These are phyloP conservation scores for Pseudogymnoascus sp. DNA, from an alignment of 2,329 filamentous ascomycete species.

Conservation along the genomic window DNA sequence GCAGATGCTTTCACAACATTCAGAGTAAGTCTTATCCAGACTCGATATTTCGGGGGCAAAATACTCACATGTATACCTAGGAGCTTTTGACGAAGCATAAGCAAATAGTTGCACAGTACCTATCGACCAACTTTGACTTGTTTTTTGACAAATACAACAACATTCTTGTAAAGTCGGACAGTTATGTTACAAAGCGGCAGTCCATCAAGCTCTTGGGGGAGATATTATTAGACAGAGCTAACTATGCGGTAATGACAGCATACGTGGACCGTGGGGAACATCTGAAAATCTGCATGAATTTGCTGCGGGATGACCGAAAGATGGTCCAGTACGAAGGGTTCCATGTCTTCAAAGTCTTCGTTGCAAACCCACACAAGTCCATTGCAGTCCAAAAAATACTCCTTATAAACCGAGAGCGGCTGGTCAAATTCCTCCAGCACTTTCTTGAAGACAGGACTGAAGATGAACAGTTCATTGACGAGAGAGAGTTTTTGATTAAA, in stretches of 20 bases:
- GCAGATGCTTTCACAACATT: slow-evolving; percentile 98
- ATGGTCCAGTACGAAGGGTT: slow-evolving; percentile 99
- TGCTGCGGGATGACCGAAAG: slow-evolving; percentile 87
- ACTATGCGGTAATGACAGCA: slow-evolving; percentile 96
- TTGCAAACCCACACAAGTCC: slow-evolving; percentile 98
- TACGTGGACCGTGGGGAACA: slow-evolving; percentile 95
- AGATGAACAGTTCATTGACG: slow-evolving; percentile 97
- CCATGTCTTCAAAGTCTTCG: slow-evolving; percentile 99
- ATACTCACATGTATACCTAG: slow-evolving; percentile 36
- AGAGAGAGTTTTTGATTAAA: slow-evolving; percentile 93
- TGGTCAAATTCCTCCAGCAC: slow-evolving; percentile 79
- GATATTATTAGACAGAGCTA: slow-evolving; percentile 85
- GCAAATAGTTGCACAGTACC: slow-evolving; percentile 76
- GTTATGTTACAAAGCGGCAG: slow-evolving; percentile 95
- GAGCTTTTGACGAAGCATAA: slow-evolving; percentile 95
- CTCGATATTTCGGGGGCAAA: not conserved
- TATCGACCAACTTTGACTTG: slow-evolving; percentile 80
- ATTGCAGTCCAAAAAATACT: slow-evolving; percentile 89
- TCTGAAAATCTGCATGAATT: slow-evolving; percentile 96
- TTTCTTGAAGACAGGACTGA: slow-evolving; percentile 94
- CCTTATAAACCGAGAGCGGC: slow-evolving; percentile 88
- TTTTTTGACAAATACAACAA: slow-evolving; percentile 92
- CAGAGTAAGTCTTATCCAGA: slow-evolving; percentile 49
- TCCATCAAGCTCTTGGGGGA: slow-evolving; percentile 96
- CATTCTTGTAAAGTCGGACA: slow-evolving; percentile 80